phyloP scores from a whole-genome alignment of 306 rosid genomes.

The Cicer chorassanicum region DNA sequence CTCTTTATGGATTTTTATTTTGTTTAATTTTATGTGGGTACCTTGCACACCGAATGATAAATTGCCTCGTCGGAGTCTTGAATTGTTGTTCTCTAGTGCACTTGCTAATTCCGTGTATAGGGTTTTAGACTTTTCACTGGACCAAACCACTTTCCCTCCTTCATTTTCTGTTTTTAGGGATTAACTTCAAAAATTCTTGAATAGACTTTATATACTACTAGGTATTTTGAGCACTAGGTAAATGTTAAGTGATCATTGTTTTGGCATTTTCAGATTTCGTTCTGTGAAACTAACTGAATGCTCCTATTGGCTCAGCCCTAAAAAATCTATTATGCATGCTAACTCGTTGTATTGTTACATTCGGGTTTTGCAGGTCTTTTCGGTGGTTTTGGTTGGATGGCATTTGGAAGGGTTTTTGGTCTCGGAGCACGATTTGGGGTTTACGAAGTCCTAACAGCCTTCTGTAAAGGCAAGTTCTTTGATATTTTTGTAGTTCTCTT shows the following conservation, averaged over 20 bases:
- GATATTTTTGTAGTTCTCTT: neutral
- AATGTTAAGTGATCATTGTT: conserved; percentile 22
- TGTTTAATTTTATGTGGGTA: neutral
- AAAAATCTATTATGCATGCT: neutral
- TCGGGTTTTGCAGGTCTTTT: conserved; percentile 65
- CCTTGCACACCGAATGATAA: conserved; percentile 23
- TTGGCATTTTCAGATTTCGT: conserved; percentile 19
- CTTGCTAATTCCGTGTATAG: conserved; percentile 11
- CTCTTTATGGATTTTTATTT: neutral
- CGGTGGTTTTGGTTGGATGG: conserved; percentile 79
- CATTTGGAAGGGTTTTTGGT: conserved; percentile 76
- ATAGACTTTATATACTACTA: neutral
- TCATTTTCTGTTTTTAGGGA: neutral
- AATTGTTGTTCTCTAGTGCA: conserved; percentile 3
- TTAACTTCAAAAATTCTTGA: neutral
- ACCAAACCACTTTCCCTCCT: neutral
- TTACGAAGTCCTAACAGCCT: conserved; percentile 84
- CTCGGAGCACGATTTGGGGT: conserved; percentile 89
- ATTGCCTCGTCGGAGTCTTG: conserved; percentile 23
- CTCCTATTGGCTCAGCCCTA: conserved; percentile 7
- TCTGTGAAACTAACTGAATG: conserved; percentile 21
- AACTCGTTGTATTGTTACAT: conserved; percentile 34
- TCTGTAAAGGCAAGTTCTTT: conserved; percentile 64
- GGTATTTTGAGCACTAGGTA: conserved; percentile 22
- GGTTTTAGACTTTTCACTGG: conserved; percentile 8